Evolutionary conservation across 345 rosid genomes (phyloP).

Genomic region (Camelina neglecta): DNA sequence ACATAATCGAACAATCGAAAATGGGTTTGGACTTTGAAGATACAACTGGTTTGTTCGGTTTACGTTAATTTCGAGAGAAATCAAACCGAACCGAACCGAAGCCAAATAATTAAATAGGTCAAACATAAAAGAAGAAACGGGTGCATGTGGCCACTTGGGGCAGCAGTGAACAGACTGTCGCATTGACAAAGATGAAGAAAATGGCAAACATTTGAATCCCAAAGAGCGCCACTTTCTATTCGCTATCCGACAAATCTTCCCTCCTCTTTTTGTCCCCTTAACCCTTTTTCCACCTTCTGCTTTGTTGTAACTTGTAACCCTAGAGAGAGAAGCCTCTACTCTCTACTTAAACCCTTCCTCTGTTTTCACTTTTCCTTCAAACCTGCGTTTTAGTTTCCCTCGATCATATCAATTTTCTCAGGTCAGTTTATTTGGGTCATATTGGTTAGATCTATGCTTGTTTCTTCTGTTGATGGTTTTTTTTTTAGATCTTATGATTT

Average conservation of each 20-base stretch:
- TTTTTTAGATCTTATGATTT: slow-evolving; percentile 11
- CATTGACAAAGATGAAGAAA: slow-evolving; percentile 32
- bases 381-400: neutral
- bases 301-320: slow-evolving; percentile 40
- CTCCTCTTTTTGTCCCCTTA: slow-evolving; percentile 29
- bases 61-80: neutral
- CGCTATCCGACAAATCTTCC: slow-evolving; percentile 41
- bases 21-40: neutral
- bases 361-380: neutral
- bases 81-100: slow-evolving; percentile 1
- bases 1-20: neutral
- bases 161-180: slow-evolving; percentile 30
- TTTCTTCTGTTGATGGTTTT: neutral
- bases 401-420: slow-evolving; percentile 28
- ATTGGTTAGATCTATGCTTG: neutral
- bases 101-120: slow-evolving; percentile 21
- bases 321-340: neutral
- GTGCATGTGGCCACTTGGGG: slow-evolving; percentile 34
- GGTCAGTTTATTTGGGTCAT: neutral
- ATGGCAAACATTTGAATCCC: slow-evolving; percentile 50
- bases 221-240: slow-evolving; percentile 45
- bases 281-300: slow-evolving; percentile 27
- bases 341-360: slow-evolving; percentile 25
- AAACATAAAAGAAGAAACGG: neutral
- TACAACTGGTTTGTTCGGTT: slow-evolving; percentile 5